These are phyloP conservation scores for Colletotrichum incanum DNA, from an alignment of 2,329 filamentous ascomycete genomes.

Conservation along the genomic window DNA sequence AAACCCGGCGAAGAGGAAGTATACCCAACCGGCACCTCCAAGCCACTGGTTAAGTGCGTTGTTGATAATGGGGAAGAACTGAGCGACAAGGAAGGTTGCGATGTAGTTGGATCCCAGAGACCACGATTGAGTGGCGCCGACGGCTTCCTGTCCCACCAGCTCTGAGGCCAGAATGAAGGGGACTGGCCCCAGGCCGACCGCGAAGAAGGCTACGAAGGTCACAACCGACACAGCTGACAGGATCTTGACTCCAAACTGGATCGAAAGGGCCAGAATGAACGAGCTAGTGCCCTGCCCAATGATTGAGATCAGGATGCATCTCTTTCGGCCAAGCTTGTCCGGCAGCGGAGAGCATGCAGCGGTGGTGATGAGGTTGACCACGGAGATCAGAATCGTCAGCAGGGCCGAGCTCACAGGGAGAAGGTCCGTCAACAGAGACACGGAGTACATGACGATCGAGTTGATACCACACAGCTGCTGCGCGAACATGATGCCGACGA, in stretches of 20 bases:
- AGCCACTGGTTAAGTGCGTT: constrained; percentile 74
- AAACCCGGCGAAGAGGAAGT: constrained; percentile 89
- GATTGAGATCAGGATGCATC: constrained; percentile 86
- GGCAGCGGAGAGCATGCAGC: constrained; percentile 86
- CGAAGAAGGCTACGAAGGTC: constrained; percentile 91
- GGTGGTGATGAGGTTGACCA: constrained; percentile 89
- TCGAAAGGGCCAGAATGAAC: constrained; percentile 84
- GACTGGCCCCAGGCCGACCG: constrained; percentile 90
- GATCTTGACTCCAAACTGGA: constrained; percentile 79
- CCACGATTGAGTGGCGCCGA: constrained; percentile 92
- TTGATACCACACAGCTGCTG: constrained; percentile 97
- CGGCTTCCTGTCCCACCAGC: constrained; percentile 90
- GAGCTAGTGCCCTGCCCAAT: constrained; percentile 87
- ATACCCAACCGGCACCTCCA: constrained; percentile 85
- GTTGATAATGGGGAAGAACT: constrained; percentile 94
- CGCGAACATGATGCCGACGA: constrained; percentile 91
- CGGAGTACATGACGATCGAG: constrained; percentile 98
- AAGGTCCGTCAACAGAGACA: constrained; percentile 86
- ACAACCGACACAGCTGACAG: constrained; percentile 87
- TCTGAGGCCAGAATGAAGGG: constrained; percentile 96
- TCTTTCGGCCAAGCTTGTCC: constrained; percentile 90
- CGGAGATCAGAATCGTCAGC: constrained; percentile 89
- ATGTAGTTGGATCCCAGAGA: constrained; percentile 90
- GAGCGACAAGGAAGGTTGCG: constrained; percentile 91
- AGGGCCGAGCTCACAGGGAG: constrained; percentile 86